Percentiles rank a stretch among this genome's conserved stretches.
These are phyloP conservation scores for Dendrocalamus latiflorus DNA, from an alignment of 202 grass and related monocot genomes.

Conservation along the genomic window DNA sequence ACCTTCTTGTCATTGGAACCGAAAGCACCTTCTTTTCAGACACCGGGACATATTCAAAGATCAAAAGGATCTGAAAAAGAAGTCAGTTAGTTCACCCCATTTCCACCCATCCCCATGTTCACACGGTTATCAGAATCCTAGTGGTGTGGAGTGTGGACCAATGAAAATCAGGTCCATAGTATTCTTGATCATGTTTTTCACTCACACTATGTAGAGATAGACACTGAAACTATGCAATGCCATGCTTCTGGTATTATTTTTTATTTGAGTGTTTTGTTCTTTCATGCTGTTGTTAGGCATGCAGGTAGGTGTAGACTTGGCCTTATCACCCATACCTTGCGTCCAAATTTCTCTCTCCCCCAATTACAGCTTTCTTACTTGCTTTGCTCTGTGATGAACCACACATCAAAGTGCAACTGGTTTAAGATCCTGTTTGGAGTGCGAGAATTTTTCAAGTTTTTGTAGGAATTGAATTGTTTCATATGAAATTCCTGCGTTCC, in stretches of 20 bases:
- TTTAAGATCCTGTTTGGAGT: too few species aligned
- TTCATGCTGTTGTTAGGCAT: background rate
- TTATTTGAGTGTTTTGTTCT: background rate
- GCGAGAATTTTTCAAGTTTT: too few species aligned
- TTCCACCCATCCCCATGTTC: background rate
- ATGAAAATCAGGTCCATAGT: background rate
- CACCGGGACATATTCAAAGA: constrained; percentile 44
- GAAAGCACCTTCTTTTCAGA: constrained; percentile 55
- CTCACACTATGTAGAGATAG: background rate
- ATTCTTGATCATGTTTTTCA: background rate
- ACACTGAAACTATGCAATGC: background rate
- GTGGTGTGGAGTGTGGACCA: background rate
- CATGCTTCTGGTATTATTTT: background rate
- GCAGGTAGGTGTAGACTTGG: background rate
- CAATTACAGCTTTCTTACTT: background rate
- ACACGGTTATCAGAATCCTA: background rate
- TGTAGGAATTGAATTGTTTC: too few species aligned
- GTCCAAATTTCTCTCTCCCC: background rate
- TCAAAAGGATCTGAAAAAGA: constrained; percentile 37
- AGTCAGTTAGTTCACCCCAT: background rate
- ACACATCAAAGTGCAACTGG: background rate
- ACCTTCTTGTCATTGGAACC: constrained; percentile 30
- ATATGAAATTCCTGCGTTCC: too few species aligned
- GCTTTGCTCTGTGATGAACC: background rate
- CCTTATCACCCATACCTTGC: background rate